These are phyloP conservation scores for Saturnispora halmiae DNA, from an alignment of 805 yeast genomes.

Conservation along the genomic window DNA sequence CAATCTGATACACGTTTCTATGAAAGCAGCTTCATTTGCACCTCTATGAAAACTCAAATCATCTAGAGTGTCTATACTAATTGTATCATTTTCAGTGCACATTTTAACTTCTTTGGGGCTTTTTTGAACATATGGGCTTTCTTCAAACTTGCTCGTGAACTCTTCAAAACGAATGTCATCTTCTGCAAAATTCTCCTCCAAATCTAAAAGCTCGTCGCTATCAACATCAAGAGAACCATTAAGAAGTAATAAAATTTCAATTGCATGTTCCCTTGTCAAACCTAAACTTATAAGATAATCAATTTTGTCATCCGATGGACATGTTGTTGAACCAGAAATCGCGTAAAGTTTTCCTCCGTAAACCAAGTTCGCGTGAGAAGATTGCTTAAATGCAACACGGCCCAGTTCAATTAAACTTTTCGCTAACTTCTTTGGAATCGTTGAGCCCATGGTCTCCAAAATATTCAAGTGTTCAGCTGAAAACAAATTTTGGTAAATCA, in stretches of 20 bases:
- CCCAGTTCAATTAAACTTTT: slow-evolving; percentile 39
- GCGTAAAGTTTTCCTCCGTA: slow-evolving; percentile 32
- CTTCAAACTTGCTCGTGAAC: slow-evolving; percentile 8
- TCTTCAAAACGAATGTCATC: slow-evolving; percentile 17
- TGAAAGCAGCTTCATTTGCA: slow-evolving; percentile 29
- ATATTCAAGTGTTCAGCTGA: slow-evolving; percentile 20
- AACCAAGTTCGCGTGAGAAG: slow-evolving; percentile 29
- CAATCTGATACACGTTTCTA: slow-evolving; percentile 35
- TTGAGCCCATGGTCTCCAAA: slow-evolving; percentile 17
- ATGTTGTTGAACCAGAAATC: slow-evolving; percentile 32
- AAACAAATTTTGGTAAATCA: slow-evolving; percentile 31
- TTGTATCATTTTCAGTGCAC: slow-evolving; percentile 23
- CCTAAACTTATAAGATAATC: slow-evolving; percentile 27
- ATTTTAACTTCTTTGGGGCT: slow-evolving; percentile 28
- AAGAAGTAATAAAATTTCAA: slow-evolving; percentile 19
- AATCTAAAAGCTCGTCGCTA: slow-evolving; percentile 11
- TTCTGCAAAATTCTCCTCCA: slow-evolving; percentile 28
- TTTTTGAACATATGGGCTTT: slow-evolving; percentile 17
- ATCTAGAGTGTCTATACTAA: slow-evolving; percentile 27
- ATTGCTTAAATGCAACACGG: slow-evolving; percentile 31
- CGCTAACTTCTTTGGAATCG: slow-evolving; percentile 32
- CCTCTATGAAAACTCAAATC: slow-evolving; percentile 34
- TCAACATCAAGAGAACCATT: slow-evolving; percentile 19
- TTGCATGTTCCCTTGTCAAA: slow-evolving; percentile 28
- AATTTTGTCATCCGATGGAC: slow-evolving; percentile 31